These are phyloP conservation scores for Annulohypoxylon nitens DNA, from an alignment of 495 filamentous ascomycete species.

Conservation along the genomic window DNA sequence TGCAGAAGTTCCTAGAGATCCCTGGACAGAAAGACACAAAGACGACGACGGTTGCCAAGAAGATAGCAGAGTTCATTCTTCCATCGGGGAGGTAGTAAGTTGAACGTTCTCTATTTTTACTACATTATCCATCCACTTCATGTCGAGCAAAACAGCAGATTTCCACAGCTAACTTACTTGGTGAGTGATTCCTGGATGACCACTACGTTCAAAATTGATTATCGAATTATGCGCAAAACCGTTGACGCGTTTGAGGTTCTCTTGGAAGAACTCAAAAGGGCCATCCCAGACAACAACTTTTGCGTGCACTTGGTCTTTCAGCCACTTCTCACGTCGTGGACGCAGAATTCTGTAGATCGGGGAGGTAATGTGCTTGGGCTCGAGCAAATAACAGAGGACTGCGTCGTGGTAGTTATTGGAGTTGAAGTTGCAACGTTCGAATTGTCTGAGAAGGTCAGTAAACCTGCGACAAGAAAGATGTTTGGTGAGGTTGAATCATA, in stretches of 20 bases:
- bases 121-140: neutral
- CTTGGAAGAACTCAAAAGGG: conserved; percentile 35
- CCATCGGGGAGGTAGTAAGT: conserved; percentile 30
- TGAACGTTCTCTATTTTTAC: neutral
- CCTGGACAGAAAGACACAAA: conserved; percentile 40
- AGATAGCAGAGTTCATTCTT: conserved; percentile 38
- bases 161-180: neutral
- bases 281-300: conserved; percentile 51
- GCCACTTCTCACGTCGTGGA: conserved; percentile 58
- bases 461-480: conserved; percentile 19
- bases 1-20: conserved; percentile 35
- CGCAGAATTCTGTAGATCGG: conserved; percentile 56
- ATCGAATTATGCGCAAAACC: conserved; percentile 43
- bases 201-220: conserved; percentile 47
- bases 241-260: conserved; percentile 38
- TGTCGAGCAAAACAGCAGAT: neutral
- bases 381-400: conserved; percentile 52
- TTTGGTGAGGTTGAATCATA: conserved; percentile 21
- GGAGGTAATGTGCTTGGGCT: conserved; percentile 70
- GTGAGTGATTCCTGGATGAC: conserved; percentile 51
- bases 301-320: conserved; percentile 63
- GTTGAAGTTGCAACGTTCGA: conserved; percentile 42
- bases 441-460: conserved; percentile 1
- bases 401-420: conserved; percentile 35
- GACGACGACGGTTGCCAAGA: conserved; percentile 42